phyloP scores from a whole-genome alignment of 2,329 filamentous ascomycete species.

The Talaromyces albobiverticillius region DNA sequence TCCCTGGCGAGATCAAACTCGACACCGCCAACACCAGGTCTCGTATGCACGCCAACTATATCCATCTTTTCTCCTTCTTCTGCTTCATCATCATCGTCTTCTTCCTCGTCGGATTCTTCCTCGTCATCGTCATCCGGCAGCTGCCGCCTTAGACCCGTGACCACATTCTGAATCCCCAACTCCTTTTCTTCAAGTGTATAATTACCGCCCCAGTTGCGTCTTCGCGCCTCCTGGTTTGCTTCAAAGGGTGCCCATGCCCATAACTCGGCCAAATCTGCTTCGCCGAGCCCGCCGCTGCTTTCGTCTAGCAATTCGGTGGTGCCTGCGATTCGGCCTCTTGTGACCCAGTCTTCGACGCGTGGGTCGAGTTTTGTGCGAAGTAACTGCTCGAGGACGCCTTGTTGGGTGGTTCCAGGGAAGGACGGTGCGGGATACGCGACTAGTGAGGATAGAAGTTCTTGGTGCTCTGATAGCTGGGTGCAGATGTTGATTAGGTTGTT shows the following conservation, averaged over 20 bases:
- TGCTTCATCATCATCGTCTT: constrained; percentile 52
- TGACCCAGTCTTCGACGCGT: constrained; percentile 69
- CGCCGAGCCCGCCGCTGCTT: constrained; percentile 29
- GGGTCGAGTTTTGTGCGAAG: constrained; percentile 83
- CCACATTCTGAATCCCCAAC: constrained; percentile 64
- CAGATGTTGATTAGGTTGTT: constrained; percentile 67
- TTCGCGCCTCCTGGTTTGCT: constrained; percentile 44
- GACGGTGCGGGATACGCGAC: constrained; percentile 74
- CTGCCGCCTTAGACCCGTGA: constrained; percentile 64
- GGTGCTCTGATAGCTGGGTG: constrained; percentile 62
- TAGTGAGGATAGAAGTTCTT: constrained; percentile 65
- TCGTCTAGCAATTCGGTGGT: constrained; percentile 11
- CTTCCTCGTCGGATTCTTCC: constrained; percentile 49
- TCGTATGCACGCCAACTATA: constrained; percentile 34
- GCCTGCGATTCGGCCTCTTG: constrained; percentile 54
- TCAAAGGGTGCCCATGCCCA: constrained; percentile 57
- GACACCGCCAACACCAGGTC: constrained; percentile 29
- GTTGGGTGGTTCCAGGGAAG: constrained; percentile 67
- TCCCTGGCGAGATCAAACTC: constrained; percentile 31
- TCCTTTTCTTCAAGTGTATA: constrained; percentile 71
- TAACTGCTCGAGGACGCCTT: constrained; percentile 61
- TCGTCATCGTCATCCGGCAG: constrained; percentile 55
- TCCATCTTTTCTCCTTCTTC: constrained; percentile 41
- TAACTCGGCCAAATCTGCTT: constrained; percentile 55
- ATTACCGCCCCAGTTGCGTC: constrained; percentile 57